Base-by-base conservation (phyloP, 1,284 basidiomycete genomes). In the Irpex sp. region DNA sequence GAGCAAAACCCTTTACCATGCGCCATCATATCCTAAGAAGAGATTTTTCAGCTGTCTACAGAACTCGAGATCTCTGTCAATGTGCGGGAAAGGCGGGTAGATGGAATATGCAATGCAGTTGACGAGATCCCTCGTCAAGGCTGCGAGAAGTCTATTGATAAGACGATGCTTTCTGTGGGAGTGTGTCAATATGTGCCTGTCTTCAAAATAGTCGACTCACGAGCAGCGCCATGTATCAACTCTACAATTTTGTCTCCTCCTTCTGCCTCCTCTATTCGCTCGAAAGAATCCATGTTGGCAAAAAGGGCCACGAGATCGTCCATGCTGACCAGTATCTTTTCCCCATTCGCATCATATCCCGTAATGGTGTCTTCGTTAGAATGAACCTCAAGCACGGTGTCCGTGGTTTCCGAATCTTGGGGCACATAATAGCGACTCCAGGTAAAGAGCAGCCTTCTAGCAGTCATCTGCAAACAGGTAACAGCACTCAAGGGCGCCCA, bases 401-500 rank as follows among this genome's bases (percentile, higher is more conserved):
- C 9, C 17, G 49, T 51, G 49, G 17, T 26, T 19, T 51, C 9
- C 17, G 49, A 19, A 19, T 51, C 17, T 19, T 51, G n/a, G 21
- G 33, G 26, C 8, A 33, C 7, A 17, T 55, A 55, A 15, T 55
- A 17, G 11, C 67, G 66, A 62, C 70, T 65, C 65, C 68, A 74
- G 2, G 69, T 68, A 26, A 74, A 63, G 63, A 68, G 71, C 19
- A 75, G 64, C 61, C 65, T 68, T 53, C 70, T 66, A 58, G 83
- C 79, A 2, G 84, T 82, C 72, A 88, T 78, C 69, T 88, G 86
- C 43, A 88, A 74, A 67, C 86, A 89, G 39, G 78, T 77, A 17
- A 87, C 70, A 39, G 68, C 68, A 19, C 62, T 65, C 36, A 86
- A 74, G 56, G 70, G 49, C 26, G 53, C 53, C 33, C 21, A 35